Evolutionary conservation across 306 rosid species (phyloP), one percentile per base, ranked within the genome.

Genomic region (Purshia tridentata): DNA sequence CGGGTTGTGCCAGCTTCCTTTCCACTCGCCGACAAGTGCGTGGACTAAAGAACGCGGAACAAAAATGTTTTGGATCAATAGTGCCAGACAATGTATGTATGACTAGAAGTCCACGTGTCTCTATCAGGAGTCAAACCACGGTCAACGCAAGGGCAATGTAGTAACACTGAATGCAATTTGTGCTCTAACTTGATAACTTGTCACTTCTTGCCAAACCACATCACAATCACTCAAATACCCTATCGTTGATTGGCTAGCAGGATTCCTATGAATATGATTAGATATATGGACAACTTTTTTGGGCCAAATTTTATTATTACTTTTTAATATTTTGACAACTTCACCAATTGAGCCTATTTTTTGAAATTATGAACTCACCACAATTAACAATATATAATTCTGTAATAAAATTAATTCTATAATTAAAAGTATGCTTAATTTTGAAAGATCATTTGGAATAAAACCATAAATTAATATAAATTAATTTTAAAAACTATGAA

Each of bases 11-110:
- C 16, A 40, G 9, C 47, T 5, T 8, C 23, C 4, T 1, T 4
- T 22, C 76, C 56, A 69, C 51, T 23, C 76, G 81, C 71, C 8
- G 59, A 44, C 47, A 49, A 23, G 52, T 29, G 15, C 50, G 69
- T 49, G 76, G 40, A 60, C 23, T 3, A 7, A 61, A 60, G 9
- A 18, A 72, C 51, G 66, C 50, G 76, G 61, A 22, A 37, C n/a
- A 44, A 49, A 15, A 9, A 4, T 13, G 10, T 7, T 9, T n/a
- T 16, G 47, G 42, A 39, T 20, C 7, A 22, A 62, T 4, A 45
- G 78, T 45, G 72, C 48, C 1, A 35, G 49, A 65, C 79, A 48
- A 49, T 52, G n/a, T n/a, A 0, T 7, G 23, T 10, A 29, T 40
- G 4, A 14, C 8, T 39, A 35, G 35, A 29, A 29, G 39, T 9